These are phyloP conservation scores for Saraca asoca DNA, from an alignment of 331 rosid genomes.

Conservation along the genomic window DNA sequence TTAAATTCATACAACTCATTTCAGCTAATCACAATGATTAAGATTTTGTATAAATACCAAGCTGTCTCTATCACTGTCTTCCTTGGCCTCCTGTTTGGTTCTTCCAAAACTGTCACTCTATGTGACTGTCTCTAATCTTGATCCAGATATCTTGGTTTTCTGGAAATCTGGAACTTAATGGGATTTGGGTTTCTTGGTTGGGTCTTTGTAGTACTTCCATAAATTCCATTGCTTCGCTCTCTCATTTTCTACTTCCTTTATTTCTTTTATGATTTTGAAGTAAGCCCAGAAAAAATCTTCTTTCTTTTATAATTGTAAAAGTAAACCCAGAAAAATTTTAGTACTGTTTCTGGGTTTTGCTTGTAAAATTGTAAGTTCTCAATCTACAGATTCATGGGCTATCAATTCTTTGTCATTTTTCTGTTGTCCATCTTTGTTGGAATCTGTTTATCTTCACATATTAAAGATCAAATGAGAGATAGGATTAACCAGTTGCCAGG, in stretches of 20 bases:
- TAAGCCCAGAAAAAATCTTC: slow-evolving; percentile 1
- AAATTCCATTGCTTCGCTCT: slow-evolving; percentile 5
- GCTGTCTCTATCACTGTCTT: slow-evolving; percentile 1
- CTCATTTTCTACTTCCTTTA: slow-evolving; percentile 9
- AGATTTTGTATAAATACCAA: slow-evolving; percentile 36
- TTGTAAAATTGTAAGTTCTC: background rate
- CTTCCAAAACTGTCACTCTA: slow-evolving; percentile 11
- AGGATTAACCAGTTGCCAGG: slow-evolving; percentile 71
- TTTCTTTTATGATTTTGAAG: slow-evolving; percentile 26
- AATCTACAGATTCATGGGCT: slow-evolving; percentile 48
- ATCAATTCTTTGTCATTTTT: slow-evolving; percentile 40
- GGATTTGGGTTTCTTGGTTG: slow-evolving; percentile 42
- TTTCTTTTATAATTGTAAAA: too few species aligned
- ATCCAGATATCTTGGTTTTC: slow-evolving; percentile 35
- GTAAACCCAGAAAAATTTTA: slow-evolving; percentile 25
- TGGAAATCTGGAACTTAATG: slow-evolving; percentile 37
- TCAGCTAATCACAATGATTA: slow-evolving; percentile 46
- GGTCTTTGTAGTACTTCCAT: slow-evolving; percentile 13
- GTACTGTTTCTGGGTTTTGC: slow-evolving; percentile 33
- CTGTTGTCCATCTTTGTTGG: slow-evolving; percentile 48
- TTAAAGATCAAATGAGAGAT: slow-evolving; percentile 70
- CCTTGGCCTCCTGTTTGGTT: slow-evolving; percentile 2
- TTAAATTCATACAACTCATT: slow-evolving; percentile 31
- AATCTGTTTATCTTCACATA: slow-evolving; percentile 47
- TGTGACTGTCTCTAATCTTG: slow-evolving; percentile 9